Conservation (phyloP, 371 early-diverging fungal genomes). For the Actinomucor elegans region DNA sequence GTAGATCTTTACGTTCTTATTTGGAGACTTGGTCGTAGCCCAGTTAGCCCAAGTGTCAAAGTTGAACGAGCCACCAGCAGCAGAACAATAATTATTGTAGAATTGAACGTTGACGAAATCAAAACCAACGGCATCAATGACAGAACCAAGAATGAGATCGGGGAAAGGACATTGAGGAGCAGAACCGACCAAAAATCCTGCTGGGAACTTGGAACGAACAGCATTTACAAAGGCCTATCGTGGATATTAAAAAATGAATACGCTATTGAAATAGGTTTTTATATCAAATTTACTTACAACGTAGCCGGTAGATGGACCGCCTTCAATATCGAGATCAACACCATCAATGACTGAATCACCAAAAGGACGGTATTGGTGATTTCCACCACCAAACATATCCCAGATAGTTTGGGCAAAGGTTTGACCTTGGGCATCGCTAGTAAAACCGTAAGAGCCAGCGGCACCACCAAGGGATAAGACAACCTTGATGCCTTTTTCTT, state of each 20-base stretch:
- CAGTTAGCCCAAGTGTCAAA: slow-evolving; percentile 64
- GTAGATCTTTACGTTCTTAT: slow-evolving; percentile 60
- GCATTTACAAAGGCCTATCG: slow-evolving; percentile 26
- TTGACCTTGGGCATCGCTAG: slow-evolving; percentile 42
- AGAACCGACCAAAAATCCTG: slow-evolving; percentile 53
- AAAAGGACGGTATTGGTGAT: slow-evolving; percentile 56
- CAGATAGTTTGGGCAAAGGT: slow-evolving; percentile 63
- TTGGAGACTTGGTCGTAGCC: slow-evolving; percentile 51
- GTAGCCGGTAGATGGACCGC: slow-evolving; percentile 54
- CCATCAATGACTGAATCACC: slow-evolving; percentile 64
- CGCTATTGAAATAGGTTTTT: neutral
- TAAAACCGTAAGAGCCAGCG: slow-evolving; percentile 60
- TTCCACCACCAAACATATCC: slow-evolving; percentile 61
- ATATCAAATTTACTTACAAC: slow-evolving; percentile 15
- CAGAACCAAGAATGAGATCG: slow-evolving; percentile 50
- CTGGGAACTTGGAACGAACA: slow-evolving; percentile 49
- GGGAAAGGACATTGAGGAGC: slow-evolving; percentile 80
- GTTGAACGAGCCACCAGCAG: slow-evolving; percentile 58
- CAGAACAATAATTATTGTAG: slow-evolving; percentile 72
- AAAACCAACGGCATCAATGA: slow-evolving; percentile 44
- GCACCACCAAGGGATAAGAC: slow-evolving; percentile 73
- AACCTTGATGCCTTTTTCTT: slow-evolving; percentile 60
- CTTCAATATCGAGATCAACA: slow-evolving; percentile 74
- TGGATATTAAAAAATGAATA: neutral
- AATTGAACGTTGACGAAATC: slow-evolving; percentile 72